A percentile compares a stretch with the other conserved stretches of the same genome.
Conservation (phyloP, 345 rosid species). For the Moricandia moricandioides region DNA sequence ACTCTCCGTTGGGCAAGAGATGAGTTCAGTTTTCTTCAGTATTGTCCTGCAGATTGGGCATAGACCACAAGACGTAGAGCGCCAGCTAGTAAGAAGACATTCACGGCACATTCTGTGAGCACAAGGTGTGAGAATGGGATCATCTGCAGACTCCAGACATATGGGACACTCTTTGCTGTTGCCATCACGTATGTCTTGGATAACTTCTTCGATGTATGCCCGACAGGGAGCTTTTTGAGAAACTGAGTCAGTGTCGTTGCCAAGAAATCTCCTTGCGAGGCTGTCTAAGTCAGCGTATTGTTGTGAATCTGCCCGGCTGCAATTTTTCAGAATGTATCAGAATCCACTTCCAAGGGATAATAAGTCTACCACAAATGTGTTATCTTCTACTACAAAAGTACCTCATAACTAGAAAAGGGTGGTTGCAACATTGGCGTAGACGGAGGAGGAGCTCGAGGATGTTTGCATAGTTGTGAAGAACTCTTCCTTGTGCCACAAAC, state of each 20-base stretch:
- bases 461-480: conserved; percentile 64
- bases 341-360: neutral
- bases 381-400: neutral
- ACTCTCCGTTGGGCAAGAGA: conserved; percentile 54
- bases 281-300: conserved; percentile 55
- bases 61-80: conserved; percentile 41
- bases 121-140: conserved; percentile 70
- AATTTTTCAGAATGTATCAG: neutral
- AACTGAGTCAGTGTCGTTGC: conserved; percentile 31
- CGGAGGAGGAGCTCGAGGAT: conserved; percentile 72
- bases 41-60: conserved; percentile 57
- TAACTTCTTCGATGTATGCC: conserved; percentile 54
- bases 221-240: conserved; percentile 38
- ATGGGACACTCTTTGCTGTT: conserved; percentile 61
- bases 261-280: conserved; percentile 61
- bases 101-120: conserved; percentile 71
- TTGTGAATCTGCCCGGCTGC: conserved; percentile 46
- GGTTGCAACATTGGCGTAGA: conserved; percentile 74
- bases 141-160: conserved; percentile 64
- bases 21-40: conserved; percentile 49
- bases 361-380: neutral
- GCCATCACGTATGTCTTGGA: conserved; percentile 50
- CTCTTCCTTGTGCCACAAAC: conserved; percentile 71
- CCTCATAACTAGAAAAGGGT: conserved; percentile 75
- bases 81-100: conserved; percentile 65